A percentile compares a stretch with the other conserved stretches of the same genome.
Evolutionary conservation across 176 grass and related monocot genomes (phyloP).

Genomic region (Rhynchospora tenuis): DNA sequence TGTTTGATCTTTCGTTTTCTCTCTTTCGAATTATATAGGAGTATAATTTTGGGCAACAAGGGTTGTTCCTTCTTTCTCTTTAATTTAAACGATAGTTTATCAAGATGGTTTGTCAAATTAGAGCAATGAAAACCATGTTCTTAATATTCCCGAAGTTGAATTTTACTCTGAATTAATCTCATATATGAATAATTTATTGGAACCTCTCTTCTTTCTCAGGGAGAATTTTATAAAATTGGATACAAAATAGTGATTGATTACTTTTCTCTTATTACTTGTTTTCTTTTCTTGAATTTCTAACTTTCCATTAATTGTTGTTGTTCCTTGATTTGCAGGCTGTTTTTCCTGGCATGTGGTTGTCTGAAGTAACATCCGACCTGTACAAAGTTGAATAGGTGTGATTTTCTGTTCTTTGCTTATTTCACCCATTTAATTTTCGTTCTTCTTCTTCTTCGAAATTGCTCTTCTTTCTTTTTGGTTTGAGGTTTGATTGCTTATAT

Average conservation of each 20-base stretch:
- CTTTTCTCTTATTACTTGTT: not conserved
- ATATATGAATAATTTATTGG: not conserved
- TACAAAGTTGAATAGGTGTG: conserved; percentile 41
- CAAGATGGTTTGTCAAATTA: not conserved
- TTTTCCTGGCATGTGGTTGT: conserved; percentile 64
- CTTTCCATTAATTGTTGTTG: conserved; percentile 29
- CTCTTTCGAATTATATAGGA: not conserved
- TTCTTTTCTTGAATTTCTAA: not conserved
- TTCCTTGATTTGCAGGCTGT: conserved; percentile 37
- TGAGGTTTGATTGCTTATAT: not conserved
- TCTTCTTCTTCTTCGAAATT: not conserved
- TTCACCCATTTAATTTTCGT: not conserved
- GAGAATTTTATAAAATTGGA: not conserved
- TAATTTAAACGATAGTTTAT: not conserved
- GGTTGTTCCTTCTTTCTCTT: not conserved
- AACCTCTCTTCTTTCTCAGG: not conserved
- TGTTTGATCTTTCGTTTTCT: conserved; percentile 17
- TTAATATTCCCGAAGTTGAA: not conserved
- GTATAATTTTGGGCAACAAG: not conserved
- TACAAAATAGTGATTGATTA: not conserved
- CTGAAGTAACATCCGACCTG: conserved; percentile 61
- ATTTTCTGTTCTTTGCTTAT: not conserved
- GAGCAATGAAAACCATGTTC: not conserved
- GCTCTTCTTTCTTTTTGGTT: not conserved
- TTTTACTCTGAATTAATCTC: not conserved